Conservation (phyloP, 768 basidiomycete genomes). For the Suillus discolor region DNA sequence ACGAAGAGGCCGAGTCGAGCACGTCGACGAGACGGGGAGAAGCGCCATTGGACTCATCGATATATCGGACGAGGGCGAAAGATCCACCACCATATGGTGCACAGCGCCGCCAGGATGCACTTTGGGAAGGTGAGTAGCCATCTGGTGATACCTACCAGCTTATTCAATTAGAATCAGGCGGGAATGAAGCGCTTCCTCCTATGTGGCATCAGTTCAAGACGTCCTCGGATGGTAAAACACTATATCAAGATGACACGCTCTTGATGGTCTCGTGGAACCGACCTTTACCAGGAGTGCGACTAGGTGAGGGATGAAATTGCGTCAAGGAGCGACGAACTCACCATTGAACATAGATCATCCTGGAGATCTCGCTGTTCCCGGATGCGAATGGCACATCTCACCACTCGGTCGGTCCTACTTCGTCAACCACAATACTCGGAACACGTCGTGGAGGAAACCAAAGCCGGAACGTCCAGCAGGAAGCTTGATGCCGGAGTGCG, state of each 20-base stretch:
- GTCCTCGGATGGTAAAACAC: neutral
- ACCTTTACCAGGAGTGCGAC: neutral
- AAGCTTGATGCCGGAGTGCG: neutral
- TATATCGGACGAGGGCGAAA: too few relatives aligned
- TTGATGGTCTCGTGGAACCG: neutral
- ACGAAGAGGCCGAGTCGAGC: too few relatives aligned
- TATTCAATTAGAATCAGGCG: neutral
- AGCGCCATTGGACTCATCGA: too few relatives aligned
- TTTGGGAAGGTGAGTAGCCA: neutral
- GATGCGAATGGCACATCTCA: neutral
- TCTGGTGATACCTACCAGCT: rapidly evolving
- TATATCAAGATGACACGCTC: rapidly evolving
- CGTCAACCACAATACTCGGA: neutral
- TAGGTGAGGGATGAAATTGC: neutral
- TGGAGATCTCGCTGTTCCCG: neutral
- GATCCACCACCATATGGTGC: neutral
- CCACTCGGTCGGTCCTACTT: neutral
- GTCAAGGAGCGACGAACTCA: neutral
- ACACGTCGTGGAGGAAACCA: neutral
- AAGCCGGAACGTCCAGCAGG: neutral
- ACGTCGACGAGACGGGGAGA: too few relatives aligned
- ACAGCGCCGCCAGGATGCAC: neutral
- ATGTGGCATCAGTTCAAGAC: neutral
- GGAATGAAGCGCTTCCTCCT: neutral
- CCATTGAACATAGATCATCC: neutral